Conservation (phyloP, 495 filamentous ascomycete genomes). For the Penicillium pulvis region DNA sequence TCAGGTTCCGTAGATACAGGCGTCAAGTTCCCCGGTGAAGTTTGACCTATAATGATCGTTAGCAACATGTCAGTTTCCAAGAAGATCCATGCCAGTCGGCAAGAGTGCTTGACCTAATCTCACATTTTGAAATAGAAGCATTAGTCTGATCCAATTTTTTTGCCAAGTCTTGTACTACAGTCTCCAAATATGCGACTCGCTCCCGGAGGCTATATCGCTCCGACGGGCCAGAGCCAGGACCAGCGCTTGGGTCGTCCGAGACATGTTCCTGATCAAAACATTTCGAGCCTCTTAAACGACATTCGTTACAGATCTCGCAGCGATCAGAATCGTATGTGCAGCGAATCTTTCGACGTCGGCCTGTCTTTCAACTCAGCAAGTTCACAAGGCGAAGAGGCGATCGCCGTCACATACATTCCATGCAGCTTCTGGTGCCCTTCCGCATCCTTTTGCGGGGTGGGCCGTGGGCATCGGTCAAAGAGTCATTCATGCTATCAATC, state of each 20-base stretch:
- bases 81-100: not conserved
- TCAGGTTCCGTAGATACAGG: constrained; percentile 23
- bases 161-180: constrained; percentile 31
- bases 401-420: constrained; percentile 33
- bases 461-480: constrained; percentile 24
- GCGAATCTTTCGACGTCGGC: constrained; percentile 45
- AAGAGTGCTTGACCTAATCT: not conserved
- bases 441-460: constrained; percentile 42
- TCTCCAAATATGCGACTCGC: constrained; percentile 40
- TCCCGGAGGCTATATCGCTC: constrained; percentile 42
- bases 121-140: constrained; percentile 7
- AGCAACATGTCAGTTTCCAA: not conserved
- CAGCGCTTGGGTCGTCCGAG: constrained; percentile 12
- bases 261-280: constrained; percentile 39
- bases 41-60: constrained; percentile 12
- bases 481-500: constrained; percentile 13
- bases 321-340: constrained; percentile 36
- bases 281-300: constrained; percentile 32
- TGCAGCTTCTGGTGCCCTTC: constrained; percentile 45
- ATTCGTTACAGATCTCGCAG: constrained; percentile 39
- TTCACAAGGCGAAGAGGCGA: not conserved
- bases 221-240: constrained; percentile 12
- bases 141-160: constrained; percentile 28
- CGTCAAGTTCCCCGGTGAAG: constrained; percentile 4
- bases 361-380: constrained; percentile 17